Evolutionary conservation across 1,284 basidiomycete genomes (phyloP), one percentile per base, ranked within the genome.

Genomic region (Malassezia psittaci): DNA sequence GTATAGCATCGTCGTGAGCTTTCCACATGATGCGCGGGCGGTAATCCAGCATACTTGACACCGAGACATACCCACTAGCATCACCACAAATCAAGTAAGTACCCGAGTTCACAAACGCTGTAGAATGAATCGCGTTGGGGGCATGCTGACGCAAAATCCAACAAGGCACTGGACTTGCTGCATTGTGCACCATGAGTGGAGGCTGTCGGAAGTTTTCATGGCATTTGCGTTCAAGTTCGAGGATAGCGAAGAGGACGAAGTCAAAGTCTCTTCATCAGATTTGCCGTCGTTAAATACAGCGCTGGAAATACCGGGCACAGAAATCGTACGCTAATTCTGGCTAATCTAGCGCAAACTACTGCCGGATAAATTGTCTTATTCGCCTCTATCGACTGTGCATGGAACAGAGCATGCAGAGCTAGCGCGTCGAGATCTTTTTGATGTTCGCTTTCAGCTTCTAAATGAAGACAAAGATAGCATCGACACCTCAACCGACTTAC

Each of bases 361-460:
- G 6, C 74, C 74, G 2, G 65, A 69, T 1, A 49, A 65, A 15
- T 43, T 75, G 15, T 75, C 73, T 5, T 75, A 68, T 59, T 69
- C 74, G 10, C 60, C 69, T 1, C 52, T 75, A 6, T 18, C 45
- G 41, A 56, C 74, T 11, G 60, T 61, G 8, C 39, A 66, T 4
- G 48, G 5, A 19, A 32, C 12, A 32, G 19, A 24, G 41, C 18
- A 24, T 47, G 41, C 81, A 1, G 78, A 77, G 0, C 76, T 91
- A 29, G 76, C 83, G 3, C 83, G 89, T 9, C 79, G 91, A 46
- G 91, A 96, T 76, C 79, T 96, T 10, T 96, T 90, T 69, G 93
- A 96, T 75, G 90, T 88, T 1, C 83, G 90, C 12, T 94, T 93
- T 73, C 91, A 96, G 74, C 77, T 93, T 34, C 86, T 90, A n/a